Conservation (phyloP, 169 alveolate species). For the Babesia sp. region DNA sequence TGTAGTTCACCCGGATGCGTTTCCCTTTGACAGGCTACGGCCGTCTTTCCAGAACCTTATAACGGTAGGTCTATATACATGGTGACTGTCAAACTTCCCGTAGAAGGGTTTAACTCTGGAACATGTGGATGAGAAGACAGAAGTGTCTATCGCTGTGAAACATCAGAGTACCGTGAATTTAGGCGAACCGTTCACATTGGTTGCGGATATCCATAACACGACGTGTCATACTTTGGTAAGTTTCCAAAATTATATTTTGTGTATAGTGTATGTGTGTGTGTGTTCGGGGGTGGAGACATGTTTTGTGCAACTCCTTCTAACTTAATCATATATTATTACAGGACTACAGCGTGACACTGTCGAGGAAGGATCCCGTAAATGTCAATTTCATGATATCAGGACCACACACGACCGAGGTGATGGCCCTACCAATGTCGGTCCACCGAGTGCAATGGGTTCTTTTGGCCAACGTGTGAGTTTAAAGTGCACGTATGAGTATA, state of each 20-base stretch:
- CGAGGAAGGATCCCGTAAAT: not conserved
- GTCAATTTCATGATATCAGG: slow-evolving; percentile 8
- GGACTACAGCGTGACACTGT: slow-evolving; percentile 24
- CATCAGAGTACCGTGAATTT: slow-evolving; percentile 19
- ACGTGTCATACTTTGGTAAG: slow-evolving; percentile 37
- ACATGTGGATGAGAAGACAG: not conserved
- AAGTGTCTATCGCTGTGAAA: not conserved
- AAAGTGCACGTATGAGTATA: too few species aligned
- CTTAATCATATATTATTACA: not conserved
- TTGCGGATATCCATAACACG: slow-evolving; percentile 16
- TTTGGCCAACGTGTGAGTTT: slow-evolving; percentile 19
- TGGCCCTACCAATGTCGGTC: not conserved
- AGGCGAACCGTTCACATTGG: slow-evolving; percentile 19
- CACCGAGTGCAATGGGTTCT: slow-evolving; percentile 1
- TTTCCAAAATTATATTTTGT: not conserved
- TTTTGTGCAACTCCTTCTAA: not conserved
- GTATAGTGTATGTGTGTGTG: not conserved
- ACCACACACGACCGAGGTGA: not conserved
- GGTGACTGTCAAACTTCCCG: not conserved
- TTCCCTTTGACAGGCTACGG: slow-evolving; percentile 26
- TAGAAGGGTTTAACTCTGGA: not conserved
- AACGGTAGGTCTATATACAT: not conserved
- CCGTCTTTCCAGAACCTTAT: slow-evolving; percentile 17
- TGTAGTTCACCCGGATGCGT: slow-evolving; percentile 21
- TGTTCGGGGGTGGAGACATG: not conserved